A percentile compares a stretch with the other conserved stretches of the same genome.
phyloP scores from a whole-genome alignment of 208 protist genomes.

The Crithidia mellificae region DNA sequence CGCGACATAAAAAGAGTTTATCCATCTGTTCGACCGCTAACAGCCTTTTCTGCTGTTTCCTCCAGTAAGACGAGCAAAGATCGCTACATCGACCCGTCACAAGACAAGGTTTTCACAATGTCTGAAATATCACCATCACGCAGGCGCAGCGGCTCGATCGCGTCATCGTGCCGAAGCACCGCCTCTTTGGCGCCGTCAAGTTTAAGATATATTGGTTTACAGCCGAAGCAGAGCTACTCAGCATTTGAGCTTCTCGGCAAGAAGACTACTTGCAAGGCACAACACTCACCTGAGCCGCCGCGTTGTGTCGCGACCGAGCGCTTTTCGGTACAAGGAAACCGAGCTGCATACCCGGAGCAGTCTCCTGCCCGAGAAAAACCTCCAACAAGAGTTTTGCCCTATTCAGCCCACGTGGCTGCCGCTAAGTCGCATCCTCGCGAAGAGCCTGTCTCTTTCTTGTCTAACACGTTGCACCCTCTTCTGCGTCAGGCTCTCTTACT shows the following conservation, averaged over 20 bases:
- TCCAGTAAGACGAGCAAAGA: neutral
- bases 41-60: neutral
- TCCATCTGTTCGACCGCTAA: constrained; percentile 9
- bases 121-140: neutral
- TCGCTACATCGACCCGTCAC: constrained; percentile 1
- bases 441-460: neutral
- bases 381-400: no score
- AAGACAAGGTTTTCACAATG: neutral
- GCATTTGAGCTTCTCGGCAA: neutral
- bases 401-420: no score
- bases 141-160: neutral
- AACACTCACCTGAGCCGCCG: neutral
- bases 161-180: constrained; percentile 3
- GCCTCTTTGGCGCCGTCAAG: constrained; percentile 9
- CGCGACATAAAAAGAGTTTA: neutral
- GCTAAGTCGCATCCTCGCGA: neutral
- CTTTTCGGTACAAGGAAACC: neutral
- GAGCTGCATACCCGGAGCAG: neutral
- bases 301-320: neutral
- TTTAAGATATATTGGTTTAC: constrained; percentile 7
- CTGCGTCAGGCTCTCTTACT: constrained; percentile 55
- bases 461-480: constrained; percentile 27
- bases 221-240: neutral
- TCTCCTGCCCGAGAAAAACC: no score
- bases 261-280: neutral